phyloP scores from a whole-genome alignment of 306 rosid species.

The Quercus alba region DNA sequence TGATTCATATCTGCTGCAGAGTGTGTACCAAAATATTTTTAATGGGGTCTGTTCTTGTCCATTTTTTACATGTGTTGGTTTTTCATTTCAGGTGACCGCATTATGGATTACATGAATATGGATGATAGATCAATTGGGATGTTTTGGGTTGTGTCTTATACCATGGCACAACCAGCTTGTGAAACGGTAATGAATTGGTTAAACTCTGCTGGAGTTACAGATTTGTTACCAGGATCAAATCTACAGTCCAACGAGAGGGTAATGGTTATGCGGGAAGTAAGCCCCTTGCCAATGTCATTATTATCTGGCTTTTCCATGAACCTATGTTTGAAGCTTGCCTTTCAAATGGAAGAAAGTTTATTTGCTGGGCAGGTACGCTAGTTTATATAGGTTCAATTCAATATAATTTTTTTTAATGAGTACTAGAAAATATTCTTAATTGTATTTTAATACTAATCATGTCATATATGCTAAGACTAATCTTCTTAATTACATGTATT shows the following conservation, averaged over 20 bases:
- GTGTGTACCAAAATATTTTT: not conserved
- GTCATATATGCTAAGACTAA: not conserved
- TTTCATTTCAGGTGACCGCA: slow-evolving; percentile 72
- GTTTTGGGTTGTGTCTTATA: slow-evolving; percentile 99
- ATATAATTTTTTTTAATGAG: not conserved
- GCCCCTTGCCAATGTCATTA: slow-evolving; percentile 92
- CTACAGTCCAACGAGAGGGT: slow-evolving; percentile 67
- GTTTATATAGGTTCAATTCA: not conserved
- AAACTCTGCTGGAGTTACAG: slow-evolving; percentile 67
- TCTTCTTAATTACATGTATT: not conserved
- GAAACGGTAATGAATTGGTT: slow-evolving; percentile 92
- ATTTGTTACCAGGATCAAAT: slow-evolving; percentile 57
- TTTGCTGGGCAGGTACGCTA: slow-evolving; percentile 74
- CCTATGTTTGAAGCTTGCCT: slow-evolving; percentile 79
- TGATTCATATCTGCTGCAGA: slow-evolving; percentile 5
- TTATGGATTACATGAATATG: slow-evolving; percentile 97
- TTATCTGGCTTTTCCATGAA: slow-evolving; percentile 90
- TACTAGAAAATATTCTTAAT: not conserved
- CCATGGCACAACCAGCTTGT: slow-evolving; percentile 98
- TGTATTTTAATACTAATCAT: not conserved
- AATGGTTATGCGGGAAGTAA: slow-evolving; percentile 82
- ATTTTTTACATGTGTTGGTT: not conserved
- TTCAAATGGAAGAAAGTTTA: slow-evolving; percentile 88
- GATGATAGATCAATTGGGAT: slow-evolving; percentile 97
- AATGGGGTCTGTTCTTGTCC: not conserved